These are phyloP conservation scores for Globisporangium parvum DNA, from an alignment of 352 stramenopile genomes.

Conservation along the genomic window DNA sequence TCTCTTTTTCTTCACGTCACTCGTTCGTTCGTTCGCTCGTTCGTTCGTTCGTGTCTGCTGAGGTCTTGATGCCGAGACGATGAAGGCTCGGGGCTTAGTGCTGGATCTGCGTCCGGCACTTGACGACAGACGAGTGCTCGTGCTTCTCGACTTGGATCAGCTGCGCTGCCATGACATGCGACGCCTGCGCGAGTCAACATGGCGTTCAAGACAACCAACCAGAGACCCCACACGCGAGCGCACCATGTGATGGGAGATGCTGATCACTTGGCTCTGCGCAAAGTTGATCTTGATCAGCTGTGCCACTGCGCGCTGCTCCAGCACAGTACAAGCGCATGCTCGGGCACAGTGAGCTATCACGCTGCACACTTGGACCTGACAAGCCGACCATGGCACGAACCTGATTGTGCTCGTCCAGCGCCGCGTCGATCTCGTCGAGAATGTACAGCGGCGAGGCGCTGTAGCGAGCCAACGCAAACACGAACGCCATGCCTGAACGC, in stretches of 20 bases:
- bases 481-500: slow-evolving; percentile 28
- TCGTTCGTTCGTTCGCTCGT: neutral
- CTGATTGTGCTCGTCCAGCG: slow-evolving; percentile 37
- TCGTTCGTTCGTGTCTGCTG: too few species aligned
- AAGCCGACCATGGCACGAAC: slow-evolving; percentile 7
- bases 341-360: neutral
- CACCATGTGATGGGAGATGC: slow-evolving; percentile 38
- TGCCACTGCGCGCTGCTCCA: slow-evolving; percentile 18
- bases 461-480: slow-evolving; percentile 31
- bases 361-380: neutral
- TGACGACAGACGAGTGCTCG: slow-evolving; percentile 8
- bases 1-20: slow-evolving; percentile 32
- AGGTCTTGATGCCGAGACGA: too few species aligned
- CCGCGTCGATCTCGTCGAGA: slow-evolving; percentile 37
- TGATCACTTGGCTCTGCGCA: slow-evolving; percentile 32
- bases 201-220: neutral
- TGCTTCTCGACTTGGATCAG: slow-evolving; percentile 29
- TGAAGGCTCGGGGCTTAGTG: too few species aligned
- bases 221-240: neutral
- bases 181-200: neutral
- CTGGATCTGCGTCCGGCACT: slow-evolving; percentile 1
- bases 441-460: slow-evolving; percentile 34
- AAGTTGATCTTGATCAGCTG: slow-evolving; percentile 25
- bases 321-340: neutral
- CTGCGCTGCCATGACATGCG: slow-evolving; percentile 10